These are phyloP conservation scores for Bimuria novae-zelandiae DNA, from an alignment of 2,329 filamentous ascomycete genomes.

Conservation along the genomic window DNA sequence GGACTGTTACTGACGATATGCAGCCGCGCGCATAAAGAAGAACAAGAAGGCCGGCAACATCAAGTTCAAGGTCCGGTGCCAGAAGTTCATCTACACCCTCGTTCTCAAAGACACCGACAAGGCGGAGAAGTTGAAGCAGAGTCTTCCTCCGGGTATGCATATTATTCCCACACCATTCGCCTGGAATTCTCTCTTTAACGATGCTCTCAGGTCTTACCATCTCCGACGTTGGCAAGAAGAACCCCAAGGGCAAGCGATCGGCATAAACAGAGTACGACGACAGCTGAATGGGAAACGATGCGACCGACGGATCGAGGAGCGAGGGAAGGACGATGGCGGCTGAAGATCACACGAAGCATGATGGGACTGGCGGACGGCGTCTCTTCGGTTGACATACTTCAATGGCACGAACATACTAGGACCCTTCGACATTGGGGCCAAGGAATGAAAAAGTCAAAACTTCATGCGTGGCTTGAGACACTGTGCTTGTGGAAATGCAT, in stretches of 20 bases:
- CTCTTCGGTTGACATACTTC: constrained; percentile 39
- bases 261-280: constrained; percentile 28
- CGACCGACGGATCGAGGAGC: constrained; percentile 12
- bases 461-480: constrained; percentile 19
- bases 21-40: constrained; percentile 72
- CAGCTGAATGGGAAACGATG: constrained; percentile 7
- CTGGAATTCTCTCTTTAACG: background rate
- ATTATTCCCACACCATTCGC: background rate
- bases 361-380: constrained; percentile 36
- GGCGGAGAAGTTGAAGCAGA: constrained; percentile 99
- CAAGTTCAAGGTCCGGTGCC: constrained; percentile 99
- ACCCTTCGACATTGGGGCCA: constrained; percentile 26
- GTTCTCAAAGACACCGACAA: constrained; percentile 98
- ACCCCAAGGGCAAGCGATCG: constrained; percentile 59
- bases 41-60: constrained; percentile 86
- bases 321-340: constrained; percentile 6
- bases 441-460: constrained; percentile 39
- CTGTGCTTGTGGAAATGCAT: background rate
- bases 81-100: constrained; percentile 94
- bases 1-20: constrained; percentile 12
- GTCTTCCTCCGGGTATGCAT: constrained; percentile 87
- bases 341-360: constrained; percentile 14
- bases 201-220: constrained; percentile 58
- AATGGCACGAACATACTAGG: constrained; percentile 34
- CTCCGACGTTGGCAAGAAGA: constrained; percentile 66